Conservation (phyloP, 202 grass and related monocot species). For the Panicum hallii region DNA sequence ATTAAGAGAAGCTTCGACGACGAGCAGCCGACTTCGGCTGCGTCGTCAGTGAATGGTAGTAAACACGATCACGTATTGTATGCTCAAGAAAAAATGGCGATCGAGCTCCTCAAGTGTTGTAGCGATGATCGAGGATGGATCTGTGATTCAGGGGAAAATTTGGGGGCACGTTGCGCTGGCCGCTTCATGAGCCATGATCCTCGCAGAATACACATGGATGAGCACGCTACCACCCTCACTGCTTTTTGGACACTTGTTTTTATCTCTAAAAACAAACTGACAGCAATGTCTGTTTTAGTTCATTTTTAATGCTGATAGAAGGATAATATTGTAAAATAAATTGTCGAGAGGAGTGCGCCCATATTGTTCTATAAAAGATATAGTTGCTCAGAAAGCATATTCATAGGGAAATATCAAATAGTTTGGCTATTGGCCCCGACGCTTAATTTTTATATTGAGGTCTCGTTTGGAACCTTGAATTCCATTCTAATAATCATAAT, state of each 20-base stretch:
- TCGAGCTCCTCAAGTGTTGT: neutral
- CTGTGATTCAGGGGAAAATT: neutral
- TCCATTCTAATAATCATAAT: no score
- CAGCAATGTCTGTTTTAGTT: neutral
- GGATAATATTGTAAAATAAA: neutral
- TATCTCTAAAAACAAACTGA: neutral
- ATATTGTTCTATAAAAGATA: neutral
- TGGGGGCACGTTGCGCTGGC: no score
- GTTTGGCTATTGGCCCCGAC: neutral
- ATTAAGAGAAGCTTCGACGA: conserved; percentile 39
- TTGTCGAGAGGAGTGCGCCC: neutral
- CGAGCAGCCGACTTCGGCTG: conserved; percentile 19
- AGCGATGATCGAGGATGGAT: conserved; percentile 41
- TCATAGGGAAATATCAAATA: neutral
- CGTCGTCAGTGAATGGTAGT: neutral
- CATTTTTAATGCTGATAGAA: neutral
- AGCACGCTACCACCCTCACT: neutral
- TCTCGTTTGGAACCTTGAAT: no score
- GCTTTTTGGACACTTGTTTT: neutral
- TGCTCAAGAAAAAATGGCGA: neutral
- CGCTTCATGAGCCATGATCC: conserved; percentile 34
- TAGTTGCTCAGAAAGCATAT: neutral
- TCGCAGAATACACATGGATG: conserved; percentile 8
- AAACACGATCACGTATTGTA: conserved; percentile 35
- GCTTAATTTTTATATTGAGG: neutral